Evolutionary conservation across 148 eudicot genomes (phyloP), one percentile per base, ranked within the genome.

Genomic region (Limonium bicolor): DNA sequence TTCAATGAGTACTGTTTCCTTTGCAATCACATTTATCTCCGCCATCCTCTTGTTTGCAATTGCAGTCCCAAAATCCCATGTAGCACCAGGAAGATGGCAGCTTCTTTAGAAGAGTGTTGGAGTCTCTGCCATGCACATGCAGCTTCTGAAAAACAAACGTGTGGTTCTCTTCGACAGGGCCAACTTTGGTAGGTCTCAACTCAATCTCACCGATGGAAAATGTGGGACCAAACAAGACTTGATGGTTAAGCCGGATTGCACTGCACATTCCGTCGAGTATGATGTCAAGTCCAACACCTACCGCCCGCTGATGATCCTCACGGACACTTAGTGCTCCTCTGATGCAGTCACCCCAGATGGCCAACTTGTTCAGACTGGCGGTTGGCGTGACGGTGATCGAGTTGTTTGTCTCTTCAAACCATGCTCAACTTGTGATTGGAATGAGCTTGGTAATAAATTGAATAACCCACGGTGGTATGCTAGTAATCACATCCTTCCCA

Each of bases 271-370:
- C 0, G 80, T 60, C 9, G 90, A 73, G 51, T 87, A 76, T 49
- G 58, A 79, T 46, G 53, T 69, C 3, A 27, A 48, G 0, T 5
- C 61, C n/a, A 82, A 82, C 52, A 41, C 66, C 6, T n/a, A 78
- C 17, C 82, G 94, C 0, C 80, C 96, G 0, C 86, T 87, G 29
- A 69, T 31, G 23, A 66, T 87, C 36, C 65, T 46, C 4, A 68
- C 86, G 9, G 73, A 82, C 62, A 56, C 59, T 0, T 87, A 86
- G 86, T 87, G 96, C 70, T 82, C 96, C 21, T 87, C 94, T 1
- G 94, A 86, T 13, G 25, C 67, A 0, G 44, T 62, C 31, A 28
- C 54, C 30, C 54, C 76, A 2, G 71, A 82, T 27, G 96, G 96
- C 17, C 37, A 55, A 4, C 33, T 87, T n/a, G 36, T 68, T 19